phyloP scores from a whole-genome alignment of 2,329 filamentous ascomycete species.

The Westerdykella sp. region DNA sequence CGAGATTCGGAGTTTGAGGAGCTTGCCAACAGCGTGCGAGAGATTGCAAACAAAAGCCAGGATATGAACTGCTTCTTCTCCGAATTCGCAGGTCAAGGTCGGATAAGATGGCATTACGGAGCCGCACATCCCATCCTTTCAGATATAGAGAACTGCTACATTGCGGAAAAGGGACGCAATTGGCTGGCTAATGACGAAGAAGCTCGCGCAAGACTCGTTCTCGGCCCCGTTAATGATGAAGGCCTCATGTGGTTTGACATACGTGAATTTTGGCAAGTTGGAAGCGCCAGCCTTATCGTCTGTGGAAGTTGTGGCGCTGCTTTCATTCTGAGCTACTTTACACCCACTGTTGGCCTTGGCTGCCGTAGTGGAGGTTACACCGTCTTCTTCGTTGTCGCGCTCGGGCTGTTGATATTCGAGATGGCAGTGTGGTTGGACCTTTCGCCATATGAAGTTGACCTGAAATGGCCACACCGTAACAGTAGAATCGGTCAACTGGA shows the following conservation, averaged over 20 bases:
- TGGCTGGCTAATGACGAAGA: slow-evolving; percentile 34
- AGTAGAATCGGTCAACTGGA: slow-evolving; percentile 8
- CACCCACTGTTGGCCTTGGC: slow-evolving; percentile 43
- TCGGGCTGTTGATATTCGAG: slow-evolving; percentile 35
- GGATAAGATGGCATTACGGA: slow-evolving; percentile 32
- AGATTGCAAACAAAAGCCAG: slow-evolving; percentile 13
- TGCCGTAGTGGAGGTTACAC: slow-evolving; percentile 40
- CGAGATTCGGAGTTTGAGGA: slow-evolving; percentile 11
- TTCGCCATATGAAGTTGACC: slow-evolving; percentile 13
- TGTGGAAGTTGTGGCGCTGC: slow-evolving; percentile 33
- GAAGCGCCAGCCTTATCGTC: slow-evolving; percentile 34
- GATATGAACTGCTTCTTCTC: slow-evolving; percentile 30
- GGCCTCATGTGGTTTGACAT: slow-evolving; percentile 40
- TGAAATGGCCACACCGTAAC: slow-evolving; percentile 12
- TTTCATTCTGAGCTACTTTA: slow-evolving; percentile 41
- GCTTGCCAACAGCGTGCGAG: slow-evolving; percentile 20
- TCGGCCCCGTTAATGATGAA: slow-evolving; percentile 30
- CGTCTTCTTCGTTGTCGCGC: slow-evolving; percentile 34
- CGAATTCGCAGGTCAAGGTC: slow-evolving; percentile 29
- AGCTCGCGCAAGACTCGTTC: slow-evolving; percentile 30
- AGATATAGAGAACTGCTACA: slow-evolving; percentile 34
- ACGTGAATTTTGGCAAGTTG: slow-evolving; percentile 41
- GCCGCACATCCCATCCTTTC: slow-evolving; percentile 38
- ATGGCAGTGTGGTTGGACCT: slow-evolving; percentile 32
- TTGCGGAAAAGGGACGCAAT: slow-evolving; percentile 29